These are phyloP conservation scores for Cyclostephanos invisitatus DNA, from an alignment of 108 stramenopile species.

Conservation along the genomic window DNA sequence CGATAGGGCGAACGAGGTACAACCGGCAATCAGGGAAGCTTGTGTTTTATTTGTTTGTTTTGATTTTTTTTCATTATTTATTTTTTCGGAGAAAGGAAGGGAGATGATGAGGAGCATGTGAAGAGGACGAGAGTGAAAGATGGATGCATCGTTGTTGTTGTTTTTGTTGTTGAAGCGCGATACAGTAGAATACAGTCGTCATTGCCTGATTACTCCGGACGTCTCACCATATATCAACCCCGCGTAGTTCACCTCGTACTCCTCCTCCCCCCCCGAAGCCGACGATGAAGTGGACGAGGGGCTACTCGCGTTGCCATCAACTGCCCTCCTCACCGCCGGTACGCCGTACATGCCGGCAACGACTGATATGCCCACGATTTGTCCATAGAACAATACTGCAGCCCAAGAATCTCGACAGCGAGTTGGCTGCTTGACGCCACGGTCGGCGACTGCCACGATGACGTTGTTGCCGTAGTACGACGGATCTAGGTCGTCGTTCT, in stretches of 20 bases:
- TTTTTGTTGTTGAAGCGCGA: not conserved
- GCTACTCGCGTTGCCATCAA: not conserved
- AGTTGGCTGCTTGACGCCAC: constrained; percentile 44
- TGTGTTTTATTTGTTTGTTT: not conserved
- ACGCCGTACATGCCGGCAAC: constrained; percentile 32
- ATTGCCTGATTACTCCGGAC: not conserved
- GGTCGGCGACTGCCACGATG: constrained; percentile 1
- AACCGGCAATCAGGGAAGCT: constrained; percentile 25
- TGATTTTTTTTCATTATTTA: not conserved
- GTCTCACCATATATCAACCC: constrained; percentile 34
- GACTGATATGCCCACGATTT: constrained; percentile 52
- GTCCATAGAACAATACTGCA: constrained; percentile 64
- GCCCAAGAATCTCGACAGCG: constrained; percentile 53
- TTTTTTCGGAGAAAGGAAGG: not conserved
- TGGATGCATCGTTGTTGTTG: not conserved
- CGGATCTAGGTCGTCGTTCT: not conserved
- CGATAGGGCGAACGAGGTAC: constrained; percentile 46
- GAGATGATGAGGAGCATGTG: not conserved
- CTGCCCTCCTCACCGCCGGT: constrained; percentile 18
- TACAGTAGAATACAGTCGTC: not conserved
- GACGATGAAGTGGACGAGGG: not conserved
- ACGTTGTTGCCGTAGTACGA: not conserved
- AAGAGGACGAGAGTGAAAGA: not conserved
- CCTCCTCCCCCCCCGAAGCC: not conserved
- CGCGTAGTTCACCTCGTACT: constrained; percentile 12